phyloP scores from a whole-genome alignment of 805 yeast genomes.

The Allodekkera sacchari region DNA sequence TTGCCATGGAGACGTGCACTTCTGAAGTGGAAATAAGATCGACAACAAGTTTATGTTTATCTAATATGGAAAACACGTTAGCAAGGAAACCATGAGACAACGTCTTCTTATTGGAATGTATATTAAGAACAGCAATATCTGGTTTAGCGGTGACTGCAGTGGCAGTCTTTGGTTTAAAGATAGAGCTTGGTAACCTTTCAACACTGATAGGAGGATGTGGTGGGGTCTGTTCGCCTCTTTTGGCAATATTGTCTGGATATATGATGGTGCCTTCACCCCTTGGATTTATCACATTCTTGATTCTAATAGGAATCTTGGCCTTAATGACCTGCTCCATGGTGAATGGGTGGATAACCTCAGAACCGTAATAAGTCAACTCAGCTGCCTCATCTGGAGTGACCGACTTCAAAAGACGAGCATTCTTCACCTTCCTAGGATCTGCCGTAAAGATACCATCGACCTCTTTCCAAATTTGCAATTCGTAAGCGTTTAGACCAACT shows the following conservation, averaged over 20 bases:
- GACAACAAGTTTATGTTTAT: slow-evolving; percentile 77
- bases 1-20: slow-evolving; percentile 97
- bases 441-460: slow-evolving; percentile 99
- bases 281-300: slow-evolving; percentile 93
- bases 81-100: slow-evolving; percentile 94
- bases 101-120: slow-evolving; percentile 89
- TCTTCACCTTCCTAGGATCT: slow-evolving; percentile 91
- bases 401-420: slow-evolving; percentile 73
- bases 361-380: slow-evolving; percentile 93
- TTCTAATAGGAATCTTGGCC: slow-evolving; percentile 93
- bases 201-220: slow-evolving; percentile 88
- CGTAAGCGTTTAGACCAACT: slow-evolving; percentile 87
- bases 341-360: slow-evolving; percentile 97
- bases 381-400: slow-evolving; percentile 99
- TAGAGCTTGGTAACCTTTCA: slow-evolving; percentile 34
- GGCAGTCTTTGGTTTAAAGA: slow-evolving; percentile 55
- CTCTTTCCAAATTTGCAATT: slow-evolving; percentile 97
- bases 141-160: slow-evolving; percentile 96
- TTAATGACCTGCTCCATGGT: slow-evolving; percentile 98
- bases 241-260: slow-evolving; percentile 82
- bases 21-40: slow-evolving; percentile 96
- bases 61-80: slow-evolving; percentile 77
- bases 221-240: slow-evolving; percentile 84
- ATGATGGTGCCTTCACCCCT: slow-evolving; percentile 88
- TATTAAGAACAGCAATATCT: slow-evolving; percentile 83